phyloP scores from a whole-genome alignment of 306 rosid species.

The Vigna reflexopilosa region DNA sequence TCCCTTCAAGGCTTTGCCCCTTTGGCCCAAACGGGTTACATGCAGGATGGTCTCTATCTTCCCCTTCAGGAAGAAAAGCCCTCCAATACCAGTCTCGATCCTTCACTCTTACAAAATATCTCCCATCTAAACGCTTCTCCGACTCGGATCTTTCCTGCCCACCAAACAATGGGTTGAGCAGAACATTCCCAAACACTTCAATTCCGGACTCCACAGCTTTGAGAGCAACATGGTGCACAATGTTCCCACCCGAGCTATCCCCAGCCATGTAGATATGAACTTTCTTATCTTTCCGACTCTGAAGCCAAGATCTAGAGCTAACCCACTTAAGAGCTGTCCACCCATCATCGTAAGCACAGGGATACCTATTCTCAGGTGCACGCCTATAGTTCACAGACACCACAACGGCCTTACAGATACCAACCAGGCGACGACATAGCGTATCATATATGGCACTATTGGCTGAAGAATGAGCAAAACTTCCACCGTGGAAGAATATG shows the following conservation, averaged over 20 bases:
- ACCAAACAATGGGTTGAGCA: constrained; percentile 94
- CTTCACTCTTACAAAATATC: constrained; percentile 78
- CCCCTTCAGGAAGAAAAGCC: constrained; percentile 96
- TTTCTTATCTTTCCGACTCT: constrained; percentile 76
- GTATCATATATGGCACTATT: constrained; percentile 92
- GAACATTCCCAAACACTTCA: constrained; percentile 79
- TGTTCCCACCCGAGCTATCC: constrained; percentile 99
- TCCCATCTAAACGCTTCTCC: constrained; percentile 82
- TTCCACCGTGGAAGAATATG: constrained; percentile 96
- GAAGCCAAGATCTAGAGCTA: constrained; percentile 81
- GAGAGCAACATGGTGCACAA: constrained; percentile 88
- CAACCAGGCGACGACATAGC: constrained; percentile 82
- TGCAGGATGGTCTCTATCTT: constrained; percentile 93
- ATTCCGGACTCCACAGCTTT: constrained; percentile 72
- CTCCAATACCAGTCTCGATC: constrained; percentile 99
- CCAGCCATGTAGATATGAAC: constrained; percentile 87
- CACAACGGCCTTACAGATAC: constrained; percentile 86
- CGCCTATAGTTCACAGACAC: constrained; percentile 90
- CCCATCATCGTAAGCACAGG: constrained; percentile 97
- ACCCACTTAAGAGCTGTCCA: constrained; percentile 92
- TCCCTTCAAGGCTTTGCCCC: constrained; percentile 64
- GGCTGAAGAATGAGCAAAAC: constrained; percentile 94
- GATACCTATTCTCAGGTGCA: constrained; percentile 82
- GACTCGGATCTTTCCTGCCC: constrained; percentile 84
- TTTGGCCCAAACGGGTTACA: constrained; percentile 95